phyloP scores from a whole-genome alignment of 257 asterid genomes.

The Solanum infundibuliforme region DNA sequence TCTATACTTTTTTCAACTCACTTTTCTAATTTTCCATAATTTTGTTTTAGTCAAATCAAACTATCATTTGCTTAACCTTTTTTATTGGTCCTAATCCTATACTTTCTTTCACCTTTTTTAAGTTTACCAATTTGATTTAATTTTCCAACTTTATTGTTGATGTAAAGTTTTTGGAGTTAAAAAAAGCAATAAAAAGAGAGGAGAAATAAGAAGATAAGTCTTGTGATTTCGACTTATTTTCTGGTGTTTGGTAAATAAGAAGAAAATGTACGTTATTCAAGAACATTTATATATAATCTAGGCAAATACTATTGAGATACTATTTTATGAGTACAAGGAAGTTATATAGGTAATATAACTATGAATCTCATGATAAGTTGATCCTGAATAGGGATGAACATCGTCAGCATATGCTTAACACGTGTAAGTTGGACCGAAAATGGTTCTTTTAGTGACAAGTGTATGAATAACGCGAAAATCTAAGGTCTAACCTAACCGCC shows the following conservation, averaged over 20 bases:
- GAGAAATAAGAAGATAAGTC: not conserved
- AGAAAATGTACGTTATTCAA: not conserved
- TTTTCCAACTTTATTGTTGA: not conserved
- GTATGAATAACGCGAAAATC: not conserved
- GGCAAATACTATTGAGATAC: not conserved
- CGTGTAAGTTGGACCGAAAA: not conserved
- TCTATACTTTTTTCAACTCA: not conserved
- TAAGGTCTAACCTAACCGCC: not conserved
- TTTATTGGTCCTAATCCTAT: not conserved
- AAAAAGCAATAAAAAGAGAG: not conserved
- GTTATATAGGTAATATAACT: not conserved
- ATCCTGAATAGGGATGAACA: not conserved
- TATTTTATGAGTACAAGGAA: not conserved
- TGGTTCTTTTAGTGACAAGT: not conserved
- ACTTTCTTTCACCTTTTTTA: not conserved
- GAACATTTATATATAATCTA: not conserved
- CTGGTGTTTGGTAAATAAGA: not conserved
- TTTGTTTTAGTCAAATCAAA: not conserved
- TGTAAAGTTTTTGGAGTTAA: not conserved
- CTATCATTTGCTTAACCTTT: not conserved
- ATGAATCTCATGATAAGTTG: not conserved
- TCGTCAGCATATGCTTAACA: not conserved
- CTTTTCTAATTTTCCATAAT: not conserved
- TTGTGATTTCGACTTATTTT: not conserved
- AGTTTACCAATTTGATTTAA: not conserved